These are phyloP conservation scores for Vicia faba DNA, from an alignment of 306 rosid species.

Conservation along the genomic window DNA sequence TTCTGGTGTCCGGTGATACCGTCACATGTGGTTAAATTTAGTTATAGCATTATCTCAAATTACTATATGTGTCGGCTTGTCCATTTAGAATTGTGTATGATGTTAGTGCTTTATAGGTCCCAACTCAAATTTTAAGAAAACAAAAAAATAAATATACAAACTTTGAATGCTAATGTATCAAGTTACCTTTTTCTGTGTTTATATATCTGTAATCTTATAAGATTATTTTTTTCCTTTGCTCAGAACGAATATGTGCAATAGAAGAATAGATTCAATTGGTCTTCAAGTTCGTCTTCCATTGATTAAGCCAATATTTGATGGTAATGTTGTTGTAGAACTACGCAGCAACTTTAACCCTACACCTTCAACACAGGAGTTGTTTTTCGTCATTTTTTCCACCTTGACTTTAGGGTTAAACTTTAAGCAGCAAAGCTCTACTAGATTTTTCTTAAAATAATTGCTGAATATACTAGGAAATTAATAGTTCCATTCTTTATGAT, in stretches of 20 bases:
- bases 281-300: conserved; percentile 27
- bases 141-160: background rate
- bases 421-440: conserved; percentile 27
- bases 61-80: no score
- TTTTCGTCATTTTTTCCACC: conserved; percentile 26
- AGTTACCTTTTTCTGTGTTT: background rate
- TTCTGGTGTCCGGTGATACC: no score
- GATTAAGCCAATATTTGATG: conserved; percentile 37
- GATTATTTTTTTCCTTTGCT: conserved; percentile 14
- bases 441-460: conserved; percentile 32
- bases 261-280: conserved; percentile 48
- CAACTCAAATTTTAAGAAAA: background rate
- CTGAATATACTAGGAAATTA: conserved; percentile 34
- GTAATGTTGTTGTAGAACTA: conserved; percentile 25
- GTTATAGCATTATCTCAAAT: no score
- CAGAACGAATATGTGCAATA: conserved; percentile 90
- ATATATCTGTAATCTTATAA: conserved; percentile 18
- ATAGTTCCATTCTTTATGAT: conserved; percentile 34
- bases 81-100: no score
- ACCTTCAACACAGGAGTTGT: conserved; percentile 37
- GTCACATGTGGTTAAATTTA: no score
- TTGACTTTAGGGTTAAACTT: conserved; percentile 39
- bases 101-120: no score
- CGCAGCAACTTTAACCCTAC: conserved; percentile 23
- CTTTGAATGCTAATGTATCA: conserved; percentile 14